These are phyloP conservation scores for Dentiscutata heterogama DNA, from an alignment of 371 early-diverging fungal genomes.

Conservation along the genomic window DNA sequence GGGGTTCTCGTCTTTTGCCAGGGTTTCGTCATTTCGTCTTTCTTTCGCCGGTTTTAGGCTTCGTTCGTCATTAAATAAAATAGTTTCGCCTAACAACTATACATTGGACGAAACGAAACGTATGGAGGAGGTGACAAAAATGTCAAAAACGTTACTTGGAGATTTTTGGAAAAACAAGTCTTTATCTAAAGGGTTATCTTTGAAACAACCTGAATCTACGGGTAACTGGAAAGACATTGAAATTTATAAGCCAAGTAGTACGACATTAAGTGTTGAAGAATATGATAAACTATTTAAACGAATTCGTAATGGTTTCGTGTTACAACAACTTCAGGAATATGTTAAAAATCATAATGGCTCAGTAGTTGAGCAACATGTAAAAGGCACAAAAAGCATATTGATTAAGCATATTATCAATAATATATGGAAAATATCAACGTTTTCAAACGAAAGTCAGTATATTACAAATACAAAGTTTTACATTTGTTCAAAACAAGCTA, in stretches of 20 bases:
- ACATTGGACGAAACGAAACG: too few species aligned
- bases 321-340: conserved; percentile 9
- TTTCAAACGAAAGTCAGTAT: neutral
- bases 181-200: neutral
- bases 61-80: too few species aligned
- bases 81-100: too few species aligned
- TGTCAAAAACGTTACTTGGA: conserved; percentile 3
- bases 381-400: neutral
- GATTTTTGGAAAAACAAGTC: conserved; percentile 6
- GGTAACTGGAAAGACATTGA: conserved; percentile 6
- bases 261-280: neutral
- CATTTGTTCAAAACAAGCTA: neutral
- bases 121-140: too few species aligned
- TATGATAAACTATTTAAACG: neutral
- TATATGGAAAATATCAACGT: conserved; percentile 35
- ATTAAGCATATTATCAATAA: conserved; percentile 23
- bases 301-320: conserved; percentile 28
- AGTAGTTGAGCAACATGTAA: neutral
- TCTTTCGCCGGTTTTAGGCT: too few species aligned
- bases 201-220: neutral
- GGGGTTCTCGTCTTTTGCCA: too few species aligned
- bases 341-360: neutral
- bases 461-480: neutral
- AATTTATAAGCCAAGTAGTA: neutral
- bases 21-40: too few species aligned